Conservation (phyloP, 2,329 filamentous ascomycete genomes). For the Bisporella sp. region DNA sequence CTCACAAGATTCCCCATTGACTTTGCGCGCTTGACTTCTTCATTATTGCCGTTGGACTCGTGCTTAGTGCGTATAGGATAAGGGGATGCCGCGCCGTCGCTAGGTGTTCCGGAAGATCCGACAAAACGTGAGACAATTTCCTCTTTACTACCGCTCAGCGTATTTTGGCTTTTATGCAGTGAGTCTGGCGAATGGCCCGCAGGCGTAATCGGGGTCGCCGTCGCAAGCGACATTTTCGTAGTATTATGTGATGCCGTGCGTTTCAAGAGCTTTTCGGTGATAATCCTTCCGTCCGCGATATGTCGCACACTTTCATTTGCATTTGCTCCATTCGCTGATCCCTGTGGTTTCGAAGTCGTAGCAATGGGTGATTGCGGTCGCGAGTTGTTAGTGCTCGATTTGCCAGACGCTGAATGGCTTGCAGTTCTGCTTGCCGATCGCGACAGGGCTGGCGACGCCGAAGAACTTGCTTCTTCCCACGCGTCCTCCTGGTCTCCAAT, state of each 20-base stretch:
- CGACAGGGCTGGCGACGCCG: slow-evolving; percentile 52
- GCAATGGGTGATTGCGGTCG: slow-evolving; percentile 15
- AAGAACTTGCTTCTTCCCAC: slow-evolving; percentile 61
- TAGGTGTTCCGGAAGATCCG: slow-evolving; percentile 39
- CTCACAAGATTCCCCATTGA: slow-evolving; percentile 21
- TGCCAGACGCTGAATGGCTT: slow-evolving; percentile 37
- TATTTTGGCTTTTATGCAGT: slow-evolving; percentile 14
- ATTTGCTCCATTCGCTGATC: slow-evolving; percentile 11
- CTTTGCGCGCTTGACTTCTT: slow-evolving; percentile 23
- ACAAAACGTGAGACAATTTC: slow-evolving; percentile 55
- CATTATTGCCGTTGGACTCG: slow-evolving; percentile 1
- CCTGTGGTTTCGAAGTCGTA: not conserved
- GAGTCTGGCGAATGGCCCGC: slow-evolving; percentile 30
- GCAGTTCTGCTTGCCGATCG: slow-evolving; percentile 31
- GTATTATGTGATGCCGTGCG: slow-evolving; percentile 55
- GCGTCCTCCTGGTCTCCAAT: slow-evolving; percentile 51
- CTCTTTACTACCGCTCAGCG: slow-evolving; percentile 25
- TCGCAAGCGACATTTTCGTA: slow-evolving; percentile 52
- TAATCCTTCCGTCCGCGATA: slow-evolving; percentile 52
- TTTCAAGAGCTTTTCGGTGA: slow-evolving; percentile 61
- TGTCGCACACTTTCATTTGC: slow-evolving; percentile 32
- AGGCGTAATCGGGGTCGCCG: slow-evolving; percentile 32
- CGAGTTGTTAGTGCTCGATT: slow-evolving; percentile 29
- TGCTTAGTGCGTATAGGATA: slow-evolving; percentile 1
- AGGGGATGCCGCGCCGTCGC: not conserved